These are phyloP conservation scores for Pseudocercospora crystallina DNA, from an alignment of 2,329 filamentous ascomycete species.

Conservation along the genomic window DNA sequence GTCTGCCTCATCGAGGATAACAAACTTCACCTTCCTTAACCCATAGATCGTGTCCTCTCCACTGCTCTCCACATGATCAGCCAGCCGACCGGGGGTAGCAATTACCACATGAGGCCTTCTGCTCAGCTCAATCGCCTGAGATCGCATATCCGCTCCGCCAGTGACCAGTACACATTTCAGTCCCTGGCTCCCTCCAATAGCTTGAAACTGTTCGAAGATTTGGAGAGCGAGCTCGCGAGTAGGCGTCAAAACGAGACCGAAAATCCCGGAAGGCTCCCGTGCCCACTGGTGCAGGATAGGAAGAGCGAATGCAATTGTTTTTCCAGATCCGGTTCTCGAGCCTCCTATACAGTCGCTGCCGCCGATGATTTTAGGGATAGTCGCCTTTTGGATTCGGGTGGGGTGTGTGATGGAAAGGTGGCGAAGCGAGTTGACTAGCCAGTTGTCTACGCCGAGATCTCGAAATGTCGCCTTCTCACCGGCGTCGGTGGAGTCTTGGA, in stretches of 20 bases:
- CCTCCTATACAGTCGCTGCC: conserved; percentile 94
- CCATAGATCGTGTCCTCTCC: conserved; percentile 87
- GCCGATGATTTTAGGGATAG: conserved; percentile 88
- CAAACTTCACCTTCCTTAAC: conserved; percentile 73
- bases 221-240: conserved; percentile 91
- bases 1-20: conserved; percentile 95
- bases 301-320: conserved; percentile 93
- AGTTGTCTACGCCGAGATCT: conserved; percentile 46
- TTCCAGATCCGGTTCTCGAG: conserved; percentile 91
- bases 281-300: conserved; percentile 94
- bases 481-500: conserved; percentile 29
- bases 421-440: conserved; percentile 79
- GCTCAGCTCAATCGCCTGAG: conserved; percentile 81
- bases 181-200: conserved; percentile 82
- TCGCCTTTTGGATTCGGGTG: conserved; percentile 88
- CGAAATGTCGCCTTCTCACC: conserved; percentile 33
- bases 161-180: conserved; percentile 89
- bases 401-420: conserved; percentile 81
- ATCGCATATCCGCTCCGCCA: conserved; percentile 87
- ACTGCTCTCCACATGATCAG: conserved; percentile 88
- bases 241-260: conserved; percentile 83
- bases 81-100: conserved; percentile 87
- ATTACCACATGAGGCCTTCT: conserved; percentile 87
- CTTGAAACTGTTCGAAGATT: conserved; percentile 94
- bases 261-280: conserved; percentile 87